Conservation (phyloP, 495 filamentous ascomycete species). For the Neurospora discreta region DNA sequence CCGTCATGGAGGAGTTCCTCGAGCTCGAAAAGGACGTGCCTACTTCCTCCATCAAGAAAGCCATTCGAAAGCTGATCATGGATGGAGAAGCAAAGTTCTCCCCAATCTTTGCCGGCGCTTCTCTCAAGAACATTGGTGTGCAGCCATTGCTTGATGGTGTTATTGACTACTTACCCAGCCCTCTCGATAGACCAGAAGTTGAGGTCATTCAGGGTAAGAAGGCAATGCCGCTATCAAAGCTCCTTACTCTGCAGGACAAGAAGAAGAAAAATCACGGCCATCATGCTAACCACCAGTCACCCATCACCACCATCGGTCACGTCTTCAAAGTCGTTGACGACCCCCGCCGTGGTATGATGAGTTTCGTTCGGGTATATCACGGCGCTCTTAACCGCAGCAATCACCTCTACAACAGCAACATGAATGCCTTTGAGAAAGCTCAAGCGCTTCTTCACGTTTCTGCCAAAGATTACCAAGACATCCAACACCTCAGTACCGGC, state of each 20-base stretch:
- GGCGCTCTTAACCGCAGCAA: constrained; percentile 64
- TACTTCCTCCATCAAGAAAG: constrained; percentile 51
- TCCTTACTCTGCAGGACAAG: constrained; percentile 41
- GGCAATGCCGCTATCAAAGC: constrained; percentile 37
- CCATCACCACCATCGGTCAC: constrained; percentile 64
- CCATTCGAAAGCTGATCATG: constrained; percentile 62
- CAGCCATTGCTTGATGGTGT: constrained; percentile 86
- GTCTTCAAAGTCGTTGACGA: constrained; percentile 98
- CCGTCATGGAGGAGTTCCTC: constrained; percentile 72
- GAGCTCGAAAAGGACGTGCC: constrained; percentile 65
- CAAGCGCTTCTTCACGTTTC: constrained; percentile 84
- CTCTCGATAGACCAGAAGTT: constrained; percentile 64
- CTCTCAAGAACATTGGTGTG: constrained; percentile 88
- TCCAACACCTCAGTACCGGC: constrained; percentile 65
- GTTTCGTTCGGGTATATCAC: constrained; percentile 87
- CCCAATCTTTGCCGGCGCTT: constrained; percentile 85
- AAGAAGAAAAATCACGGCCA: constrained; percentile 33
- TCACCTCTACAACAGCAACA: constrained; percentile 76
- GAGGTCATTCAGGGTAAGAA: constrained; percentile 57
- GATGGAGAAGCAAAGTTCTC: constrained; percentile 53
- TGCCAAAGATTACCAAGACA: constrained; percentile 75
- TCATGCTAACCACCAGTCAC: constrained; percentile 26
- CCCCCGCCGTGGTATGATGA: constrained; percentile 70
- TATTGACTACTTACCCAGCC: constrained; percentile 75
- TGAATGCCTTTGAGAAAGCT: constrained; percentile 70